phyloP scores from a whole-genome alignment of 2,329 filamentous ascomycete species.

The Fusarium sublunatum region DNA sequence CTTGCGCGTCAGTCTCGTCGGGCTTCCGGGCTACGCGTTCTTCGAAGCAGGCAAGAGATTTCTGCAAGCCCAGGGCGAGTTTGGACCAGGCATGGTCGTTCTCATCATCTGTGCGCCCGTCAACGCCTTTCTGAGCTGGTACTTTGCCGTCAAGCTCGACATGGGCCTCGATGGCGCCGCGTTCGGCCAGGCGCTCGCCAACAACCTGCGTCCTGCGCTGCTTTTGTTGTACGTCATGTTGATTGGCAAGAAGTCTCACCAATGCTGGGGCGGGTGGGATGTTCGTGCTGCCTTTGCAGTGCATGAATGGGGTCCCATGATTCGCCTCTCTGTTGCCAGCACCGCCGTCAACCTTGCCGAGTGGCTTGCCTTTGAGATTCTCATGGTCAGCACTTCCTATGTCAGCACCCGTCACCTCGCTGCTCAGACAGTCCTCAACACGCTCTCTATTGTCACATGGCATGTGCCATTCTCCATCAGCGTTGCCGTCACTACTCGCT shows the following conservation, averaged over 20 bases:
- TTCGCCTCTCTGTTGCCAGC: conserved; percentile 55
- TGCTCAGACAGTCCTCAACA: conserved; percentile 56
- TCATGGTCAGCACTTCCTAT: conserved; percentile 59
- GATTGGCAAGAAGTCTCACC: conserved; percentile 51
- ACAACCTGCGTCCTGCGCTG: conserved; percentile 60
- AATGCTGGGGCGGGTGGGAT: conserved; percentile 55
- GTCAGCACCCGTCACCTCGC: conserved; percentile 56
- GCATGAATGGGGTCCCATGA: conserved; percentile 55
- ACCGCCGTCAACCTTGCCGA: conserved; percentile 57
- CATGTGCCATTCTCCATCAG: conserved; percentile 58
- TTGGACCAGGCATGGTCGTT: conserved; percentile 61
- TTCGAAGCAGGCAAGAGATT: conserved; percentile 68
- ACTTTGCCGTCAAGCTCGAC: conserved; percentile 56
- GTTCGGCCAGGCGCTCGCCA: conserved; percentile 60
- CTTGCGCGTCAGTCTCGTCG: conserved; percentile 60
- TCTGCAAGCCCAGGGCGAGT: conserved; percentile 65
- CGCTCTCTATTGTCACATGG: conserved; percentile 55
- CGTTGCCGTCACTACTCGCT: conserved; percentile 56
- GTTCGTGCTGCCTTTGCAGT: conserved; percentile 52
- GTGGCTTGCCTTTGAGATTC: conserved; percentile 58
- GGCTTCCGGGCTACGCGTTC: conserved; percentile 63
- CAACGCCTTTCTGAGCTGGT: conserved; percentile 62
- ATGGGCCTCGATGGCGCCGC: conserved; percentile 65
- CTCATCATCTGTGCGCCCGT: conserved; percentile 60
- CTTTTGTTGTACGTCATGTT: conserved; percentile 59